Evolutionary conservation across 129 eudicot genomes (phyloP).

Genomic region (Ambrosia trifida): DNA sequence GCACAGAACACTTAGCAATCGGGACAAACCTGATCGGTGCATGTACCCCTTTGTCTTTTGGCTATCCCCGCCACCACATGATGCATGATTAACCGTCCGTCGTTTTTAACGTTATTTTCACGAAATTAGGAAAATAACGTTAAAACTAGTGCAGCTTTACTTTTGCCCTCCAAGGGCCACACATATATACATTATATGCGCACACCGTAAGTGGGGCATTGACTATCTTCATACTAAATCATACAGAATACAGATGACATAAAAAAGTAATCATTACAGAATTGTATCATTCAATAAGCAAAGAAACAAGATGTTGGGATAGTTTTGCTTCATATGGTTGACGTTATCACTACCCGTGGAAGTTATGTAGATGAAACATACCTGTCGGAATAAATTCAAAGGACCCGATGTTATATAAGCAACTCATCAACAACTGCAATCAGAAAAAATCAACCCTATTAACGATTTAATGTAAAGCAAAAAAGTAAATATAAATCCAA

Average conservation of each 20-base stretch:
- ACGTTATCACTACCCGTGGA: background rate
- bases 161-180: too few species aligned
- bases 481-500: background rate
- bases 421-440: slow-evolving; percentile 54
- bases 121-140: too few species aligned
- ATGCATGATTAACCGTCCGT: too few species aligned
- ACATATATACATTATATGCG: too few species aligned
- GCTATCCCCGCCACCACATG: too few species aligned
- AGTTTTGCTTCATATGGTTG: slow-evolving; percentile 16
- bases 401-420: slow-evolving; percentile 44
- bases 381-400: slow-evolving; percentile 69
- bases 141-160: too few species aligned
- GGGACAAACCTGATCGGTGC: too few species aligned
- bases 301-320: background rate
- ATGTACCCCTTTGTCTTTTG: too few species aligned
- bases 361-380: slow-evolving; percentile 28
- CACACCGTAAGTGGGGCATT: too few species aligned
- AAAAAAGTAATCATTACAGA: background rate
- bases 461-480: background rate
- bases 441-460: slow-evolving; percentile 5
- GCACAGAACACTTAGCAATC: too few species aligned
- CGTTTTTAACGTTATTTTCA: too few species aligned
- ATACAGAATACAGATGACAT: background rate
- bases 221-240: background rate
- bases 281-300: background rate